phyloP scores from a whole-genome alignment of 2,329 filamentous ascomycete genomes.

The Scytalidium sp. region DNA sequence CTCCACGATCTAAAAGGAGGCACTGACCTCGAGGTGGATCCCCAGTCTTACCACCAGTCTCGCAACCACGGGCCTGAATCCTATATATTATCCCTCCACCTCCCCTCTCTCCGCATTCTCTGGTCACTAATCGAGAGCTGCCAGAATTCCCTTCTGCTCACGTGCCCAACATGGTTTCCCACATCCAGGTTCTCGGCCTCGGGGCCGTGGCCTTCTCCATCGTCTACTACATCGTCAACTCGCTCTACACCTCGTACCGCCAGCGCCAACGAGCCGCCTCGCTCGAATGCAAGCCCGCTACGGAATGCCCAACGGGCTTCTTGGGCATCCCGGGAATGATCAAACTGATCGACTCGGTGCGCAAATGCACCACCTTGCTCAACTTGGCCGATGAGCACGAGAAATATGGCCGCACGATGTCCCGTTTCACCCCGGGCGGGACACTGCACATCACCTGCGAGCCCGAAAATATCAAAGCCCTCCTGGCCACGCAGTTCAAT shows the following conservation, averaged over 20 bases:
- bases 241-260: not conserved
- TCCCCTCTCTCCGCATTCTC: too few relatives aligned
- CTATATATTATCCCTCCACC: too few relatives aligned
- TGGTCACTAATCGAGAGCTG: too few relatives aligned
- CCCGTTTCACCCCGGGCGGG: not conserved
- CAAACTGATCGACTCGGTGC: not conserved
- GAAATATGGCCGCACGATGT: not conserved
- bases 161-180: not conserved
- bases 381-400: not conserved
- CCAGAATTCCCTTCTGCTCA: too few relatives aligned
- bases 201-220: not conserved
- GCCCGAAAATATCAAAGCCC: constrained; percentile 51
- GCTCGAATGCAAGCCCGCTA: not conserved
- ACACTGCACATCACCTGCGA: constrained; percentile 35
- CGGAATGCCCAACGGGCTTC: not conserved
- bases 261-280: not conserved
- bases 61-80: too few relatives aligned
- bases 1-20: too few relatives aligned
- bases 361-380: not conserved
- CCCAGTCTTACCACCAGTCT: too few relatives aligned
- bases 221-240: not conserved
- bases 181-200: not conserved
- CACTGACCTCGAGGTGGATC: too few relatives aligned
- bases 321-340: not conserved
- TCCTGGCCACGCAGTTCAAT: constrained; percentile 51